A percentile compares a stretch with the other conserved stretches of the same genome.
These are phyloP conservation scores for Ogataea degrootiae DNA, from an alignment of 805 yeast genomes.

Conservation along the genomic window DNA sequence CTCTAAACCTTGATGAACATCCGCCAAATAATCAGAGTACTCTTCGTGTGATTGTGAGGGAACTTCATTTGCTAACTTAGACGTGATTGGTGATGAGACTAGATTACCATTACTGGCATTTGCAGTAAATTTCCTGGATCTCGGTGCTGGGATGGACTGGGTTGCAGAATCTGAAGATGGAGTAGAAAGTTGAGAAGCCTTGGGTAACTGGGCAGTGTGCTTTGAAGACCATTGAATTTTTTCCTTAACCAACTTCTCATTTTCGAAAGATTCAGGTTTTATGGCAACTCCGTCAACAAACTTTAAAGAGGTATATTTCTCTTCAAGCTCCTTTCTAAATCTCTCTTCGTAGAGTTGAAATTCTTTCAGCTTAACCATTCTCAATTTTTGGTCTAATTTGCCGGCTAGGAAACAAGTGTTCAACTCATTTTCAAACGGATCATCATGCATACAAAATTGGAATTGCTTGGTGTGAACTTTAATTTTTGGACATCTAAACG, in stretches of 20 bases:
- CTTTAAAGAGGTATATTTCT: conserved; percentile 26
- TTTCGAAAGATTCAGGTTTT: conserved; percentile 4
- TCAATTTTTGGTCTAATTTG: conserved; percentile 52
- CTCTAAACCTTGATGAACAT: conserved; percentile 20
- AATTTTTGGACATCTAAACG: conserved; percentile 50
- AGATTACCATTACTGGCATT: not conserved
- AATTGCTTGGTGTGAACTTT: conserved; percentile 51
- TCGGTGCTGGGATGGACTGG: too few species aligned
- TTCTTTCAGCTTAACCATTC: conserved; percentile 43
- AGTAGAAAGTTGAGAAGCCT: too few species aligned
- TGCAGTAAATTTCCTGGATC: not conserved
- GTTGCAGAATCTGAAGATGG: too few species aligned
- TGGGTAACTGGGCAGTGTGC: not conserved
- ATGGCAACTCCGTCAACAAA: conserved; percentile 20
- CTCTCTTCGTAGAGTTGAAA: conserved; percentile 19
- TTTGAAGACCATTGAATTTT: not conserved
- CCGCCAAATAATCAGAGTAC: conserved; percentile 16
- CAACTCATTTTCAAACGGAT: conserved; percentile 80
- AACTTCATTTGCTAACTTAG: conserved; percentile 18
- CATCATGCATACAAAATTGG: conserved; percentile 72
- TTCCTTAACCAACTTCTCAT: not conserved
- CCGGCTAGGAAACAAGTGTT: conserved; percentile 65
- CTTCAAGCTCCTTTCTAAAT: conserved; percentile 23
- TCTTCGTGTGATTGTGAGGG: conserved; percentile 19
- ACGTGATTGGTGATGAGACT: conserved; percentile 1